A percentile compares a stretch with the other conserved stretches of the same genome.
These are phyloP conservation scores for Hemisphaericaspora subhashii DNA, from an alignment of 1,139 yeast genomes.

Conservation along the genomic window DNA sequence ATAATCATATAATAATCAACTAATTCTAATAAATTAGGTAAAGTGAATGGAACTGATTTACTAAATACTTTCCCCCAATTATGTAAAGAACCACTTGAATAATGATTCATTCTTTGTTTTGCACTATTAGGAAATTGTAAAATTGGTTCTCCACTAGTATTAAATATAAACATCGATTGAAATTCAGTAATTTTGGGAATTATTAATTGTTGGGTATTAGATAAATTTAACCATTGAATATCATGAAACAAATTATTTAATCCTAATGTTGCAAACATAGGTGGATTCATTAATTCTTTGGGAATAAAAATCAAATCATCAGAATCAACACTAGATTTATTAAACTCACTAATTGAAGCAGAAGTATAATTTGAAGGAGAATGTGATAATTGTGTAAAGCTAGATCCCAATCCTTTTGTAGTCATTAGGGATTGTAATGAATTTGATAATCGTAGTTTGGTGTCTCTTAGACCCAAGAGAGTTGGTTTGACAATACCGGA, in stretches of 20 bases:
- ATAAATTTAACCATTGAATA: slow-evolving; percentile 14
- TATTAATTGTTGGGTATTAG: slow-evolving; percentile 13
- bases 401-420: too few species aligned
- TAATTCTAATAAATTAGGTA: slow-evolving; percentile 32
- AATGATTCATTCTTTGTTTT: background rate
- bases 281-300: slow-evolving; percentile 20
- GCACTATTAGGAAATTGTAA: slow-evolving; percentile 15
- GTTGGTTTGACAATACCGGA: slow-evolving; percentile 12
- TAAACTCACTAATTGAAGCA: background rate
- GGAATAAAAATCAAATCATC: slow-evolving; percentile 22
- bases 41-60: slow-evolving; percentile 33
- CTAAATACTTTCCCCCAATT: slow-evolving; percentile 11
- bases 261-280: slow-evolving; percentile 22
- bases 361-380: background rate
- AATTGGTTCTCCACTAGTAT: slow-evolving; percentile 22
- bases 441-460: slow-evolving; percentile 12
- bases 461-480: slow-evolving; percentile 11
- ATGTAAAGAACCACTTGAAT: background rate
- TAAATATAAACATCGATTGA: slow-evolving; percentile 36
- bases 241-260: slow-evolving; percentile 18
- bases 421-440: slow-evolving; percentile 12
- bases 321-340: background rate
- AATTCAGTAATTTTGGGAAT: slow-evolving; percentile 25
- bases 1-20: slow-evolving; percentile 33
- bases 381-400: too few species aligned